Evolutionary conservation across 192 early-diverging fungal genomes (phyloP).

Genomic region (Entomortierella parvispora): DNA sequence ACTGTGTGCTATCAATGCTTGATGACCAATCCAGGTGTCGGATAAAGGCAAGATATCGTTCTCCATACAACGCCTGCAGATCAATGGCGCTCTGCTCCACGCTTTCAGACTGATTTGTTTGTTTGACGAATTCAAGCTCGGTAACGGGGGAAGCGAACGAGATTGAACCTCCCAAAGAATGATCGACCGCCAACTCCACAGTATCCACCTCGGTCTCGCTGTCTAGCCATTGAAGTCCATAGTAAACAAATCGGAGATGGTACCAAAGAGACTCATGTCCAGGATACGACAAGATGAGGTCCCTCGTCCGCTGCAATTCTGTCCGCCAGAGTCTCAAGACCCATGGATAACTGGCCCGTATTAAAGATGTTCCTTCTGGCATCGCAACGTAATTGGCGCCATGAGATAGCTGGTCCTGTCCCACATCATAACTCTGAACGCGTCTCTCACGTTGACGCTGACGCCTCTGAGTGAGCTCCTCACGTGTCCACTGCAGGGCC

Average conservation of each 20-base stretch:
- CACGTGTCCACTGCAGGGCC: constrained; percentile 33
- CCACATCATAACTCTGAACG: too few species aligned
- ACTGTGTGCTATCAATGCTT: too few species aligned
- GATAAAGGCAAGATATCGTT: background rate
- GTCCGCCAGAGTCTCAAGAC: constrained; percentile 36
- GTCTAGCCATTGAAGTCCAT: constrained; percentile 44
- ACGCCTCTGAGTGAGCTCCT: constrained; percentile 13
- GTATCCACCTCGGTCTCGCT: constrained; percentile 8
- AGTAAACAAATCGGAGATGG: constrained; percentile 57
- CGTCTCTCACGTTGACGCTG: background rate
- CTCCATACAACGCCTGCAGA: too few species aligned
- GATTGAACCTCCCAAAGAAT: background rate
- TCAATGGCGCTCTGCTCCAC: too few species aligned
- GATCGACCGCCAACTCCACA: too few species aligned
- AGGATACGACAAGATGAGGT: constrained; percentile 51
- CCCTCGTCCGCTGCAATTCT: constrained; percentile 35
- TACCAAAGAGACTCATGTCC: constrained; percentile 65
- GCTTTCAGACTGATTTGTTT: background rate
- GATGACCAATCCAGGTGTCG: background rate
- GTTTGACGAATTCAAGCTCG: constrained; percentile 8
- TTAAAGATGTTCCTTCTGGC: background rate
- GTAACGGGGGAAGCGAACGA: constrained; percentile 18
- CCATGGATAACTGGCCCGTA: constrained; percentile 25
- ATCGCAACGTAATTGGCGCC: background rate
- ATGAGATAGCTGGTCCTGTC: background rate